A percentile compares a stretch with the other conserved stretches of the same genome.
Evolutionary conservation across 2,329 filamentous ascomycete species (phyloP).

Genomic region (Rachicladosporium sp.): DNA sequence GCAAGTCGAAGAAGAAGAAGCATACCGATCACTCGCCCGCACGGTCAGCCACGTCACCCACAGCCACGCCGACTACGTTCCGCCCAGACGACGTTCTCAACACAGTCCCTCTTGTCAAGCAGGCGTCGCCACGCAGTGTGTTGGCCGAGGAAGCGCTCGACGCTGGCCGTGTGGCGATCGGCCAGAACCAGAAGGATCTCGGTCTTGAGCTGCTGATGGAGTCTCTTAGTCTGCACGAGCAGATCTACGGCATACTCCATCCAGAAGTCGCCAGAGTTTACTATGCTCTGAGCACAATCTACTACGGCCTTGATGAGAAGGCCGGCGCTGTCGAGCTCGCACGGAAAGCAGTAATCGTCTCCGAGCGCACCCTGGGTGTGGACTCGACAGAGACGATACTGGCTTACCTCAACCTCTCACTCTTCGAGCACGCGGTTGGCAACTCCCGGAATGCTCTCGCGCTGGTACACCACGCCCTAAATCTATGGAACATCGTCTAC

Average conservation of each 20-base stretch:
- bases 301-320: conserved; percentile 97
- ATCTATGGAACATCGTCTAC: conserved; percentile 95
- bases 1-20: conserved; percentile 49
- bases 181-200: conserved; percentile 88
- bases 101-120: conserved; percentile 87
- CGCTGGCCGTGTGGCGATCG: conserved; percentile 88
- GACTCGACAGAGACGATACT: conserved; percentile 90
- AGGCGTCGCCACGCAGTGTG: conserved; percentile 79
- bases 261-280: conserved; percentile 93
- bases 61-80: conserved; percentile 51
- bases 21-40: conserved; percentile 36
- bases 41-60: conserved; percentile 29
- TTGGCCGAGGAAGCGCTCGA: conserved; percentile 93
- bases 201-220: conserved; percentile 94
- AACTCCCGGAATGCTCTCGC: conserved; percentile 79
- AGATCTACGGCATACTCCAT: conserved; percentile 95
- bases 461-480: conserved; percentile 84
- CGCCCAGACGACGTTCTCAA: conserved; percentile 77
- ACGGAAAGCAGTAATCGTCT: conserved; percentile 90
- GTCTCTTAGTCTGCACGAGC: conserved; percentile 88
- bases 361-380: conserved; percentile 84
- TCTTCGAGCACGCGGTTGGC: conserved; percentile 85
- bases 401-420: conserved; percentile 86
- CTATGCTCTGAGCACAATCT: conserved; percentile 87
- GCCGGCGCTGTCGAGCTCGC: conserved; percentile 88